phyloP scores from a whole-genome alignment of 2,329 filamentous ascomycete genomes.

The Didymella exigua region DNA sequence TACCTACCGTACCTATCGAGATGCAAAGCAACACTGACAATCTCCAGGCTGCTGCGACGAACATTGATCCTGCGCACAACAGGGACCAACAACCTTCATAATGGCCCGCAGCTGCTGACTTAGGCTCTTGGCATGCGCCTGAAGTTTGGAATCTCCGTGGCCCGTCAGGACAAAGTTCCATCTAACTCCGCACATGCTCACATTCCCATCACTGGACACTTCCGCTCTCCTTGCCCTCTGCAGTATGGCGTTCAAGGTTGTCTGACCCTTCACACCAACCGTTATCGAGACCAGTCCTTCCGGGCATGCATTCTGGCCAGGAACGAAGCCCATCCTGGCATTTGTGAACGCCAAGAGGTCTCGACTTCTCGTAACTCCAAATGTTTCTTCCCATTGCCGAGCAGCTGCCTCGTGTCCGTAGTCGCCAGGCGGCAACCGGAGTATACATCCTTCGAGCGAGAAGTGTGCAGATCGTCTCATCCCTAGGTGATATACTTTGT shows the following conservation, averaged over 20 bases:
- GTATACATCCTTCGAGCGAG: constrained; percentile 43
- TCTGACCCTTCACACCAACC: constrained; percentile 46
- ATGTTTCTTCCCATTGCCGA: constrained; percentile 50
- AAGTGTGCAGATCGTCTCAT: constrained; percentile 49
- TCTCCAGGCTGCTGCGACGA: too few species aligned
- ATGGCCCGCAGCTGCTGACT: too few species aligned
- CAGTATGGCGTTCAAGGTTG: constrained; percentile 41
- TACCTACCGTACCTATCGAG: neutral
- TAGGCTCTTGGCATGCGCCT: constrained; percentile 9
- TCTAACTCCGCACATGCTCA: constrained; percentile 48
- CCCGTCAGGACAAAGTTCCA: constrained; percentile 46
- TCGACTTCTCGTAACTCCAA: constrained; percentile 50
- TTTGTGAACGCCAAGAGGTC: constrained; percentile 49
- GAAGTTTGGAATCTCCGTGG: constrained; percentile 26
- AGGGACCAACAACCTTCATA: too few species aligned
- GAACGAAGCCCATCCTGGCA: constrained; percentile 46
- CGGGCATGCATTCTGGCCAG: constrained; percentile 36
- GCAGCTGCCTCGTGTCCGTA: constrained; percentile 45
- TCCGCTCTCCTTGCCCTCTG: constrained; percentile 40
- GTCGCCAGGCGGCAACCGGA: constrained; percentile 49
- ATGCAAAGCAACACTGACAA: neutral
- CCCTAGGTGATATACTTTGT: constrained; percentile 40
- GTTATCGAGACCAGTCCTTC: constrained; percentile 50
- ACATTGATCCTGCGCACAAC: too few species aligned
- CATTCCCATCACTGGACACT: constrained; percentile 39